Base-by-base conservation (phyloP, 495 filamentous ascomycete species). In the Penicillium herquei region DNA sequence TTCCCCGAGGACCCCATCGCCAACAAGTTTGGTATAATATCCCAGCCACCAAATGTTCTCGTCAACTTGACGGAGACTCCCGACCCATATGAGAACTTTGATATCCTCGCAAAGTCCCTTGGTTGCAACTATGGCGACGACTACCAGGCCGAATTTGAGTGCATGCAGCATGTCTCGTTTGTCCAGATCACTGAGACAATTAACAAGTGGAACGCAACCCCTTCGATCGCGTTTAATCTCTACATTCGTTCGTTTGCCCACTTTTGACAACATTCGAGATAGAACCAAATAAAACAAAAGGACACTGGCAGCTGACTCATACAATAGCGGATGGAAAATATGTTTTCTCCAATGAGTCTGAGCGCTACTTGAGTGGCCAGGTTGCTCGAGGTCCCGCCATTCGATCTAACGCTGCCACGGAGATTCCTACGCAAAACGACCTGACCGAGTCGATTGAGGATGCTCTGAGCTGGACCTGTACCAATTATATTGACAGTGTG, bases 141-240 rank as follows among this genome's bases (percentile, higher is more conserved):
- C 14, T 55, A 67, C 7, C 41, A 56, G 14, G 66, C 72, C 1
- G 44, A 61, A 7, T 60, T 66, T 3, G 76, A 80, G 4, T 82
- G 78, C 54, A 77, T 82, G 76, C 73, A 70, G 14, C 62, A 66
- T 17, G 51, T 80, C n/a, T 63, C 69, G 16, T 62, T 54, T 51
- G 58, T 60, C 0, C 61, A 59, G 43, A 72, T 81, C 43, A 67
- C 72, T 54, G 49, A 65, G 18, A 74, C 70, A 30, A 55, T 81
- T 31, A 62, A 58, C 18, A 56, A 49, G 9, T 64, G 65, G 33
- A 51, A 41, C 33, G 50, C 51, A 67, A 73, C 14, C 9, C 52
- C 54, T 7, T 51, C 30, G 18, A 63, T 59, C 43, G 32, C 55
- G 21, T 61, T 57, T 43, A 51, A 33, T 26, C 37, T 47, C 21